These are phyloP conservation scores for Antrodiella citrinella DNA, from an alignment of 768 basidiomycete genomes.

Conservation along the genomic window DNA sequence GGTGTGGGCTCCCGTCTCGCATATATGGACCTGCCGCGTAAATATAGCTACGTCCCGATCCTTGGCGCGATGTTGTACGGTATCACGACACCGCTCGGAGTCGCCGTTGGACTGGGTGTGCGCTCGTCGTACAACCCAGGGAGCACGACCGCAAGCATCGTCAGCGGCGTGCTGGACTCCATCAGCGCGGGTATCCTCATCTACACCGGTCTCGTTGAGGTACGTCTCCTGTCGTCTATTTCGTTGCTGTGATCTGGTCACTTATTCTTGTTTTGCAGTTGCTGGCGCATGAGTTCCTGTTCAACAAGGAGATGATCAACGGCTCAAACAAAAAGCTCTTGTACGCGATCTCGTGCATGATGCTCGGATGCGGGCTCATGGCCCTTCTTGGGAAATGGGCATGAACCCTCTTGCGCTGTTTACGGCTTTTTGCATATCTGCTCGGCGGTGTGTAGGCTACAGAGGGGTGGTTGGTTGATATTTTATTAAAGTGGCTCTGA, in stretches of 20 bases:
- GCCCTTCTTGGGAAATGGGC: conserved; percentile 88
- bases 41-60: conserved; percentile 50
- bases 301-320: conserved; percentile 80
- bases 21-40: conserved; percentile 50
- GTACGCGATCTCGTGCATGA: conserved; percentile 72
- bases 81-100: conserved; percentile 79
- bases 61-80: conserved; percentile 60
- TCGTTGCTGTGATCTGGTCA: not conserved
- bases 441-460: too few species aligned
- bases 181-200: conserved; percentile 82
- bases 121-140: conserved; percentile 75
- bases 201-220: conserved; percentile 84
- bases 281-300: conserved; percentile 91
- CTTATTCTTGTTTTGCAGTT: conserved; percentile 36
- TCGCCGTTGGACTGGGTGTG: conserved; percentile 76
- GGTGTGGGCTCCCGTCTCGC: conserved; percentile 90
- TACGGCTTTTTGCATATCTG: too few species aligned
- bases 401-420: too few species aligned
- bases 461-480: too few species aligned
- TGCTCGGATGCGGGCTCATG: conserved; percentile 85
- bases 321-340: conserved; percentile 54
- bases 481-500: too few species aligned
- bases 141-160: conserved; percentile 67
- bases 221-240: conserved; percentile 19
- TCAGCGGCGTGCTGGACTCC: conserved; percentile 80